Conservation (phyloP, 257 asterid genomes). For the Datura wrightii region DNA sequence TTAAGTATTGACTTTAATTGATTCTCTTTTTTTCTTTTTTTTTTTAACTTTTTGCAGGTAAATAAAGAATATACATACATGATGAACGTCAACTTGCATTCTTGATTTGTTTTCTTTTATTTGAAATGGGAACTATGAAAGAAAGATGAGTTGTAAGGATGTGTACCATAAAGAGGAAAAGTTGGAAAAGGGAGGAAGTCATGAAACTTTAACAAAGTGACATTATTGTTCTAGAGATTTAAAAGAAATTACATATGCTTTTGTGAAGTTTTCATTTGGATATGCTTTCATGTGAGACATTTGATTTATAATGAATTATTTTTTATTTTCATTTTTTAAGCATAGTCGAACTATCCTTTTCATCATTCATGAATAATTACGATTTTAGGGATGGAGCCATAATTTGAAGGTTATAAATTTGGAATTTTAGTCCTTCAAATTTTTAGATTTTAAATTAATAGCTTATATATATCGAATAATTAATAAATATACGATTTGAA, state of each 20-base stretch:
- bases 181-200: slow-evolving; percentile 41
- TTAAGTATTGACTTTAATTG: neutral
- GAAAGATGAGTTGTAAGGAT: neutral
- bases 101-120: slow-evolving; percentile 31
- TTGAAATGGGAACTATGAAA: neutral
- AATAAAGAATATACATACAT: slow-evolving; percentile 47
- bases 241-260: slow-evolving; percentile 2
- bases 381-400: too few species aligned
- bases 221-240: neutral
- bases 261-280: neutral
- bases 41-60: slow-evolving; percentile 63
- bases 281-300: neutral
- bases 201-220: slow-evolving; percentile 33
- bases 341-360: neutral
- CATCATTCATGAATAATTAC: neutral
- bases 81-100: slow-evolving; percentile 48
- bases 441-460: neutral
- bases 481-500: neutral
- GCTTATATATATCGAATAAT: too few species aligned
- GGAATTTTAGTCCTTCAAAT: neutral
- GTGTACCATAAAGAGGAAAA: slow-evolving; percentile 28
- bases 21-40: neutral
- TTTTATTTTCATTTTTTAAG: neutral
- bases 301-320: slow-evolving; percentile 17
- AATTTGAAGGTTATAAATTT: neutral